A percentile compares a stretch with the other conserved stretches of the same genome.
Evolutionary conservation across 805 yeast species (phyloP).

Genomic region (Kurtzmaniella cleridarum): DNA sequence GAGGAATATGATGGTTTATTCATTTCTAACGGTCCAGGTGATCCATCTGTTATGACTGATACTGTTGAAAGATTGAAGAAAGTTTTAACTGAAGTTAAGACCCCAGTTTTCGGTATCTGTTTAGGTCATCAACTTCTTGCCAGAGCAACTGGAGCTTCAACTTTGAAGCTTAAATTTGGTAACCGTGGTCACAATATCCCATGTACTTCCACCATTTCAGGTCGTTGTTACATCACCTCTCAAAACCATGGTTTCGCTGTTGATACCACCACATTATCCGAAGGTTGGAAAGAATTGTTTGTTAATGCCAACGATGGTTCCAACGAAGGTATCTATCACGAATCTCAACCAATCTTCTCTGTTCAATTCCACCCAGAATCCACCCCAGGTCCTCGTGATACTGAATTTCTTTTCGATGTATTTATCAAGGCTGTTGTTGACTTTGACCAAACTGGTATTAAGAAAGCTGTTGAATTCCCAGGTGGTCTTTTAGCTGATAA

Average conservation of each 20-base stretch:
- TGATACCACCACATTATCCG: slow-evolving; percentile 65
- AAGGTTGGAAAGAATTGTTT: slow-evolving; percentile 90
- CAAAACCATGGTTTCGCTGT: slow-evolving; percentile 99
- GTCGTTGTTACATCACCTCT: slow-evolving; percentile 95
- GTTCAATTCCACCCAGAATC: slow-evolving; percentile 99
- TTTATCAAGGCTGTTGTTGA: slow-evolving; percentile 79
- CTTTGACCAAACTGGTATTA: slow-evolving; percentile 49
- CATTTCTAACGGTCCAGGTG: slow-evolving; percentile 99
- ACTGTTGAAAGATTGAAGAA: slow-evolving; percentile 56
- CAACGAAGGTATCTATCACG: slow-evolving; percentile 96
- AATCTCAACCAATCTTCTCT: slow-evolving; percentile 84
- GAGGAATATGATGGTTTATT: slow-evolving; percentile 93
- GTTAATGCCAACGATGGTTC: slow-evolving; percentile 96
- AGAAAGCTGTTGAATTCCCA: slow-evolving; percentile 81
- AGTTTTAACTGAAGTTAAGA: slow-evolving; percentile 58
- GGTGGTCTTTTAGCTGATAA: slow-evolving; percentile 79
- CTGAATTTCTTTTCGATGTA: slow-evolving; percentile 93
- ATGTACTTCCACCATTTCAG: slow-evolving; percentile 81
- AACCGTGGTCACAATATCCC: slow-evolving; percentile 99
- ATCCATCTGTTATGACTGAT: slow-evolving; percentile 78
- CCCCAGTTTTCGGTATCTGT: slow-evolving; percentile 97
- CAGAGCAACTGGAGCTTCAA: slow-evolving; percentile 89
- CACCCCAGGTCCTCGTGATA: slow-evolving; percentile 98
- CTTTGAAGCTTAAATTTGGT: slow-evolving; percentile 92
- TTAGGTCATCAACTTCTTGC: slow-evolving; percentile 96